A percentile compares a stretch with the other conserved stretches of the same genome.
phyloP scores from a whole-genome alignment of 192 early-diverging fungal genomes.

The Ramicandelaber brevisporus region DNA sequence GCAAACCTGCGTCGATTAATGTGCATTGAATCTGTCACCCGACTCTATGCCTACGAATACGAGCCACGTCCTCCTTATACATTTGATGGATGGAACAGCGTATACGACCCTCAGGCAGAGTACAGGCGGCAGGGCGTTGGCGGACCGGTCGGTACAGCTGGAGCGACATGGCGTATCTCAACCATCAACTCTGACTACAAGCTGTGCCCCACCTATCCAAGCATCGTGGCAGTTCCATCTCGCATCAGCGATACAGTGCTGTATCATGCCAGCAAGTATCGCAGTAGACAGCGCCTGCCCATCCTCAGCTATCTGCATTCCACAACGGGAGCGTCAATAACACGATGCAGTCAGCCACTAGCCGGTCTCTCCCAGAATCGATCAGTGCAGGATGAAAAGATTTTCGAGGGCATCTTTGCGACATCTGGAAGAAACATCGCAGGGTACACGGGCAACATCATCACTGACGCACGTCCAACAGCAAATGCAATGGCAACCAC shows the following conservation, averaged over 20 bases:
- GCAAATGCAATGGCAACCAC: slow-evolving; percentile 85
- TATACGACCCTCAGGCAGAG: slow-evolving; percentile 52
- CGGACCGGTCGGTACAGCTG: slow-evolving; percentile 1
- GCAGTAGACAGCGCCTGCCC: slow-evolving; percentile 77
- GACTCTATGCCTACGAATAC: slow-evolving; percentile 59
- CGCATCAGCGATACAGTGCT: slow-evolving; percentile 77
- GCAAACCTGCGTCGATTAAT: slow-evolving; percentile 53
- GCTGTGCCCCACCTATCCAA: slow-evolving; percentile 79
- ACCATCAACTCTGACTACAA: slow-evolving; percentile 49
- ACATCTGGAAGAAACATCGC: slow-evolving; percentile 27
- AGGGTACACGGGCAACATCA: slow-evolving; percentile 48
- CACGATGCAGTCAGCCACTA: slow-evolving; percentile 84
- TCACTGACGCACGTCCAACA: slow-evolving; percentile 86
- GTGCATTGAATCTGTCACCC: slow-evolving; percentile 42
- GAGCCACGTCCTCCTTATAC: slow-evolving; percentile 16
- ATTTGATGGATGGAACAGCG: slow-evolving; percentile 28
- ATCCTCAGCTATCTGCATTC: slow-evolving; percentile 71
- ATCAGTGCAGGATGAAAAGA: slow-evolving; percentile 91
- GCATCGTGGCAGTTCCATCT: slow-evolving; percentile 48
- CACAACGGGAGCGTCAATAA: slow-evolving; percentile 64
- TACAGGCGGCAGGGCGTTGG: slow-evolving; percentile 69
- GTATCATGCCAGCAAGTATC: slow-evolving; percentile 64
- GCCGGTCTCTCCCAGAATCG: slow-evolving; percentile 85
- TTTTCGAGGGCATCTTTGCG: slow-evolving; percentile 76
- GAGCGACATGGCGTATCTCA: slow-evolving; percentile 53